Conservation (phyloP, 768 basidiomycete species). For the Hygrocybe coccinea region DNA sequence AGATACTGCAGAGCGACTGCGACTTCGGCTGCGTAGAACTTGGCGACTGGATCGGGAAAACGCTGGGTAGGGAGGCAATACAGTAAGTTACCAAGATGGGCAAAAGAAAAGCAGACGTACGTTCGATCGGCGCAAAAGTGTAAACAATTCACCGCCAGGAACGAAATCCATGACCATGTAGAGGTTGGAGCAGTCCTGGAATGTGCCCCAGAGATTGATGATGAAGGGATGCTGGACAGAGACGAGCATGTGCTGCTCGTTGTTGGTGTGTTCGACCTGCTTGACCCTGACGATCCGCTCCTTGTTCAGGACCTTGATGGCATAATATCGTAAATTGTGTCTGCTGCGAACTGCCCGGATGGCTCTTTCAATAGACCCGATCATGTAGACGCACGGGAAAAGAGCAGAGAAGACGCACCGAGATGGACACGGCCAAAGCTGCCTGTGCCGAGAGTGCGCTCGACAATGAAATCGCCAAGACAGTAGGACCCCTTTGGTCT, state of each 20-base stretch:
- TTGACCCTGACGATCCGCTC: conserved; percentile 89
- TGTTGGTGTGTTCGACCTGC: conserved; percentile 97
- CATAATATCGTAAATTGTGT: conserved; percentile 94
- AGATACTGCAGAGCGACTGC: conserved; percentile 89
- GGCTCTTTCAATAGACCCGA: conserved; percentile 9
- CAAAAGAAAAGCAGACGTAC: conserved; percentile 38
- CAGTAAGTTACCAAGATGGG: background rate
- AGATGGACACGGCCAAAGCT: conserved; percentile 97
- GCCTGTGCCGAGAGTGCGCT: conserved; percentile 85
- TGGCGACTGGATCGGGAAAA: conserved; percentile 95
- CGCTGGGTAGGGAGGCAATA: conserved; percentile 43
- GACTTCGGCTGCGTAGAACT: conserved; percentile 96
- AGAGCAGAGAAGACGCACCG: conserved; percentile 40
- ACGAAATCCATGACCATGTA: conserved; percentile 99
- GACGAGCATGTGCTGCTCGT: conserved; percentile 83
- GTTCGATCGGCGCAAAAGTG: conserved; percentile 83
- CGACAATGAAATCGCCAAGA: conserved; percentile 72
- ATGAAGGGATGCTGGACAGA: conserved; percentile 89
- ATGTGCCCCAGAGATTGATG: conserved; percentile 93
- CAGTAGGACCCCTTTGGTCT: conserved; percentile 64
- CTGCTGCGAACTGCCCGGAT: conserved; percentile 67
- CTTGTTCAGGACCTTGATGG: conserved; percentile 91
- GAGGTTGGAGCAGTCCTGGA: conserved; percentile 86
- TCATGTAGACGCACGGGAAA: conserved; percentile 7
- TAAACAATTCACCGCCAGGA: conserved; percentile 95